phyloP scores from a whole-genome alignment of 2,329 filamentous ascomycete species.

The Cladosporium sp. region DNA sequence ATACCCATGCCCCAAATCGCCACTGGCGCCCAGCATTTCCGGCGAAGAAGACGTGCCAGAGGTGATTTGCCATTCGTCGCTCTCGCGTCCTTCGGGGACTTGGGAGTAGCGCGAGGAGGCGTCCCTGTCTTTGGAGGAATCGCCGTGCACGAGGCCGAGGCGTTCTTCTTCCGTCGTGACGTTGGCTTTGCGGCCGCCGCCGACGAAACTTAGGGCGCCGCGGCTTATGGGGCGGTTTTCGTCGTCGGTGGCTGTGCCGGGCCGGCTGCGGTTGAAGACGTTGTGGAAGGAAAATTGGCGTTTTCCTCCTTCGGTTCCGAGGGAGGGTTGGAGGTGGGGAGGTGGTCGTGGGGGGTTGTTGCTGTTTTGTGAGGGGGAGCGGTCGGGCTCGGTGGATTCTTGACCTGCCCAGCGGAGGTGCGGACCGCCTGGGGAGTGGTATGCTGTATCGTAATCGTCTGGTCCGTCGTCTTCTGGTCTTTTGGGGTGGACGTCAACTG shows the following conservation, averaged over 20 bases:
- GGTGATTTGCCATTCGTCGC: conserved; percentile 31
- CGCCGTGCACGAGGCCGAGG: conserved; percentile 33
- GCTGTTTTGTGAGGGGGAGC: conserved; percentile 38
- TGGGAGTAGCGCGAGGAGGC: conserved; percentile 18
- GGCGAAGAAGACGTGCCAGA: conserved; percentile 25
- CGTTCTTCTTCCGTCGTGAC: conserved; percentile 34
- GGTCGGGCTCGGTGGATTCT: conserved; percentile 32
- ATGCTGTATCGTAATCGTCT: conserved; percentile 45
- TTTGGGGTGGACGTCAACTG: conserved; percentile 29
- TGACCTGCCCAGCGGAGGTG: conserved; percentile 47
- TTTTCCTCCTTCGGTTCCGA: conserved; percentile 38
- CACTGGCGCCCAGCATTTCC: conserved; percentile 21
- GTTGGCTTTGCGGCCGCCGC: conserved; percentile 20
- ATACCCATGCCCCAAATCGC: conserved; percentile 20
- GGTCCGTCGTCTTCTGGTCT: conserved; percentile 5
- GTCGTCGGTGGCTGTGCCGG: conserved; percentile 21
- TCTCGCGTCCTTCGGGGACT: conserved; percentile 15
- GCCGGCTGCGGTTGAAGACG: conserved; percentile 61
- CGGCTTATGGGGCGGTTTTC: conserved; percentile 29
- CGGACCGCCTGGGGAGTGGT: conserved; percentile 38
- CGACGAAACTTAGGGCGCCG: conserved; percentile 31
- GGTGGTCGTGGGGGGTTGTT: conserved; percentile 50
- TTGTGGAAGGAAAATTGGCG: conserved; percentile 92
- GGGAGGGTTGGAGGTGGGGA: conserved; percentile 39
- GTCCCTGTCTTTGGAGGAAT: conserved; percentile 19